Base-by-base conservation (phyloP, 2,329 filamentous ascomycete genomes). In the Zalaria obscura region DNA sequence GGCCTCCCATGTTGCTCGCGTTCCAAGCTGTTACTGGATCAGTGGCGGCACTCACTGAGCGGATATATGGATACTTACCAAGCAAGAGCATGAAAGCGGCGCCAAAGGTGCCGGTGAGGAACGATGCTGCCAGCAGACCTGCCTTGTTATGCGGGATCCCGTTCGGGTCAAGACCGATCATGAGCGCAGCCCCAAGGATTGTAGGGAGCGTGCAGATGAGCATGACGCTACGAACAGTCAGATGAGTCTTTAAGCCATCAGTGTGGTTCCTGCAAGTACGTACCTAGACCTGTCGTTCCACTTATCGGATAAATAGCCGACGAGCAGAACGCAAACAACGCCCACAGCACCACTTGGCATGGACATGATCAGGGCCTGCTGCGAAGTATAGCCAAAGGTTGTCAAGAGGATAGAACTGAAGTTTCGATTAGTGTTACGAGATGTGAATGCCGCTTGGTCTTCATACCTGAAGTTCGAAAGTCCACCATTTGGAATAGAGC, bases 1-100 rank as follows among this genome's bases (percentile, higher is more conserved):
- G 65, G 0, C 67, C 67, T 4, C 63, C 64, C 3, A 65, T 56
- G 43, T 71, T 71, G 10, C 55, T 61, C 26, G 66, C 62, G 7
- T 67, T 66, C 64, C 62, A 67, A 6, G 62, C 61, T 18, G 18
- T 18, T 18, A 18, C 18, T 18, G 18, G 18, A 18, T 18, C 18
- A 18, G 18, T 18, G 18, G 18, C 18, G 18, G 18, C 18, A 18
- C 18, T 18, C 18, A 18, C 18, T 18, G 18, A 18, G 18, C 18
- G 18, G 18, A 18, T 18, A 18, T 18, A 18, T 18, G 18, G 18
- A 18, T 18, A 18, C 18, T 18, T 18, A 18, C 18, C 18, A 26
- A 65, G 54, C 7, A 53, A 41, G 55, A 61, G 40, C 61, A 62
- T 66, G 37, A 65, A 47, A 5, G 60, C 52, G 1, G 60, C 52